Evolutionary conservation across 2,329 filamentous ascomycete genomes (phyloP).

Genomic region (Cyanodermella asteris): DNA sequence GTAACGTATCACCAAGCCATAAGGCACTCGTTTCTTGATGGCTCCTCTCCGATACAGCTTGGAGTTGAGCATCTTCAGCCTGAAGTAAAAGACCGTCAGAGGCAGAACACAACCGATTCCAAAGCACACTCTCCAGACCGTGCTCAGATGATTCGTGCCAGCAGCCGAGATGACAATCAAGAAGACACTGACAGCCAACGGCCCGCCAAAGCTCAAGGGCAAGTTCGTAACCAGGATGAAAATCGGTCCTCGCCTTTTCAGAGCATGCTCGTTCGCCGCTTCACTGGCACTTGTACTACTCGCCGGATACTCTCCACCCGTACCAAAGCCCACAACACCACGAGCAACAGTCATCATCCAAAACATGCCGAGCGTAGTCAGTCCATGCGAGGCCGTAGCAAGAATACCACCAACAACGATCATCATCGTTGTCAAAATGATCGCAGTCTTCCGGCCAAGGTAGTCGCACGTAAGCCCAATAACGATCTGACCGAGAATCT

Average conservation of each 20-base stretch:
- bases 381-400: slow-evolving; percentile 20
- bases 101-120: slow-evolving; percentile 28
- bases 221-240: slow-evolving; percentile 27
- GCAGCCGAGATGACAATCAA: slow-evolving; percentile 23
- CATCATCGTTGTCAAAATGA: slow-evolving; percentile 23
- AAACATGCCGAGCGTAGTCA: slow-evolving; percentile 28
- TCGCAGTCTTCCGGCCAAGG: slow-evolving; percentile 24
- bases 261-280: slow-evolving; percentile 24
- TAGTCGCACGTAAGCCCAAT: slow-evolving; percentile 23
- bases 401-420: slow-evolving; percentile 25
- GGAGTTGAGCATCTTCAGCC: slow-evolving; percentile 30
- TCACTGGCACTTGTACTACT: slow-evolving; percentile 25
- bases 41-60: slow-evolving; percentile 30
- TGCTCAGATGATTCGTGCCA: slow-evolving; percentile 16
- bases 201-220: slow-evolving; percentile 18
- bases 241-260: slow-evolving; percentile 18
- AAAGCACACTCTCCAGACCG: slow-evolving; percentile 28
- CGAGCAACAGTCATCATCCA: slow-evolving; percentile 30
- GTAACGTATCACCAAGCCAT: slow-evolving; percentile 26
- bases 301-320: slow-evolving; percentile 25
- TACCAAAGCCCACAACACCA: slow-evolving; percentile 26
- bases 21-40: slow-evolving; percentile 30
- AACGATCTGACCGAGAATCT: slow-evolving; percentile 20
- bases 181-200: slow-evolving; percentile 23
- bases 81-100: slow-evolving; percentile 33